Evolutionary conservation across 371 early-diverging fungal genomes (phyloP).

Genomic region (Mucor circinelloides): DNA sequence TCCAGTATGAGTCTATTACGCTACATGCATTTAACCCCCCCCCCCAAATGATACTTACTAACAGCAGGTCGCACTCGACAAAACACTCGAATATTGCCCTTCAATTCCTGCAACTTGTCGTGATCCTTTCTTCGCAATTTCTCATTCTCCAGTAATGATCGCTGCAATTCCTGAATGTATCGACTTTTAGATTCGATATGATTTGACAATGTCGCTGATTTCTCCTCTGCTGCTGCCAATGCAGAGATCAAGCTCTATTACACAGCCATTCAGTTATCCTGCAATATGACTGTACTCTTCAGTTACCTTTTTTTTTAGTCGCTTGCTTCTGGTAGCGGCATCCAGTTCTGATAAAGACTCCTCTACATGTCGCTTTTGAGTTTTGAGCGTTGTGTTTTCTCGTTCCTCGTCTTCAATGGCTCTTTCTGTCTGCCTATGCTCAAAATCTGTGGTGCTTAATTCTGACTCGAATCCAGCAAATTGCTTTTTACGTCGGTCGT

Average conservation of each 20-base stretch:
- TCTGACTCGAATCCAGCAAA: background rate
- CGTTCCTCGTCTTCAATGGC: background rate
- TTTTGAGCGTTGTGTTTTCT: constrained; percentile 2
- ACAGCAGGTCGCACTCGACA: constrained; percentile 91
- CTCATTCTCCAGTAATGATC: constrained; percentile 76
- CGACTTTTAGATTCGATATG: constrained; percentile 20
- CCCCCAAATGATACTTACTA: constrained; percentile 14
- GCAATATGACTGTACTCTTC: background rate
- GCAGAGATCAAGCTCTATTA: background rate
- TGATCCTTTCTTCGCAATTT: constrained; percentile 79
- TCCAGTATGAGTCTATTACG: too few species aligned
- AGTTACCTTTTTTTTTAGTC: constrained; percentile 6
- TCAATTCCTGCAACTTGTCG: constrained; percentile 94
- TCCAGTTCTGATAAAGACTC: background rate
- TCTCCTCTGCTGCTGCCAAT: constrained; percentile 4
- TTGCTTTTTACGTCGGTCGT: background rate
- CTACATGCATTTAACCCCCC: too few species aligned
- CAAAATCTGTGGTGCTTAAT: background rate
- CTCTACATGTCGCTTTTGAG: background rate
- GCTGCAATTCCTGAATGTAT: constrained; percentile 56
- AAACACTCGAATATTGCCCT: constrained; percentile 98
- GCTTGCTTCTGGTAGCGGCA: background rate
- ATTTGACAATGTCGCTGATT: background rate
- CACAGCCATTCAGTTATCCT: background rate
- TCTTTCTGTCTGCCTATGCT: background rate